Conservation (phyloP, 176 grass and related monocot species). For the Avena insularis region DNA sequence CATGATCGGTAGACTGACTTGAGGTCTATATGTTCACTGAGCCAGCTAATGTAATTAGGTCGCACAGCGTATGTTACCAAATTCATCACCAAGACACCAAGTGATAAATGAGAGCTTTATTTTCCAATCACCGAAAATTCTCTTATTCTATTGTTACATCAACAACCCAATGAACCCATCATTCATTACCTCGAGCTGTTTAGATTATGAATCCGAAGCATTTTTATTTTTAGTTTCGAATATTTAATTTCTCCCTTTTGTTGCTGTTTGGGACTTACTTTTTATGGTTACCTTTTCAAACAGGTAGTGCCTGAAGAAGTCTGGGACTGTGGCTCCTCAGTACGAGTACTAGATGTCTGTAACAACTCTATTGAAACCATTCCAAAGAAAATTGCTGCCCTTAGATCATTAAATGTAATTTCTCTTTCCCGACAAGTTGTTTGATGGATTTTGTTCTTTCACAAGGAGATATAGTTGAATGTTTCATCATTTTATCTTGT, state of each 20-base stretch:
- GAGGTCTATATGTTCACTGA: background rate
- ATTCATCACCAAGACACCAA: conserved; percentile 28
- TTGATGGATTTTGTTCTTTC: conserved; percentile 31
- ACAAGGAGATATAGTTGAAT: conserved; percentile 37
- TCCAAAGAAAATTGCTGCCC: conserved; percentile 63
- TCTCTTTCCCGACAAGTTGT: conserved; percentile 7
- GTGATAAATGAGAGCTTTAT: background rate
- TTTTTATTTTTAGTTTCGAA: background rate
- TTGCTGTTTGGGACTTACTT: conserved; percentile 22
- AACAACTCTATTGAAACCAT: conserved; percentile 78
- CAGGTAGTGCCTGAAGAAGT: conserved; percentile 93
- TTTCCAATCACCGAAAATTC: background rate
- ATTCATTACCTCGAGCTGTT: background rate
- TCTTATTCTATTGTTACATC: conserved; percentile 3
- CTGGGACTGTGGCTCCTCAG: conserved; percentile 75
- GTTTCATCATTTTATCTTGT: conserved; percentile 45
- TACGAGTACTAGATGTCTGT: conserved; percentile 72
- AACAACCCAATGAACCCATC: background rate
- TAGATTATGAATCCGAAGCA: background rate
- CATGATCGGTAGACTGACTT: background rate
- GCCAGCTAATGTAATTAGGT: background rate
- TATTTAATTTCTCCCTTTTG: background rate
- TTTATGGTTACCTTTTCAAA: conserved; percentile 8
- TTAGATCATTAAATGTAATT: conserved; percentile 80
- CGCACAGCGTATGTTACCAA: background rate